Evolutionary conservation across 208 protist species (phyloP).

Genomic region (Crithidia fasciculata): DNA sequence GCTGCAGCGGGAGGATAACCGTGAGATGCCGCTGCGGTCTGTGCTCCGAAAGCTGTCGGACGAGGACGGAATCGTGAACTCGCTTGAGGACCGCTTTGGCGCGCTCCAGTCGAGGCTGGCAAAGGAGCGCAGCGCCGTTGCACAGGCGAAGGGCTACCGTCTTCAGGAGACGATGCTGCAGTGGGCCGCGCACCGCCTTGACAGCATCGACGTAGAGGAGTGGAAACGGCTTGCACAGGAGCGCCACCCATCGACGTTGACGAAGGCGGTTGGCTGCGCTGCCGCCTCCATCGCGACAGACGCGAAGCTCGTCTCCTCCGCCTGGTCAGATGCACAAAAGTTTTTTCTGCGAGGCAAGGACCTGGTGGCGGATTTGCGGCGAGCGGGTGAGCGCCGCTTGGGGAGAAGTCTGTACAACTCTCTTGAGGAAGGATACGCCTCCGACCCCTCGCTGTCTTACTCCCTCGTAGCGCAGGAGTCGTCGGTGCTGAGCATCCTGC

Average conservation of each 20-base stretch:
- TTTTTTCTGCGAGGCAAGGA: slow-evolving; percentile 21
- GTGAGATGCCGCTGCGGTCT: slow-evolving; percentile 9
- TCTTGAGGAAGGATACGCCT: slow-evolving; percentile 13
- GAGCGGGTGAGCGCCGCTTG: slow-evolving; percentile 22
- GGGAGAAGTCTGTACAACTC: slow-evolving; percentile 17
- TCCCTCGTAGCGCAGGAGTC: slow-evolving; percentile 25
- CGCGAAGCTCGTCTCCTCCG: slow-evolving; percentile 17
- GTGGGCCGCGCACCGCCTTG: slow-evolving; percentile 22
- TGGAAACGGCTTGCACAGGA: slow-evolving; percentile 22
- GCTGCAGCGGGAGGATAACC: slow-evolving; percentile 21
- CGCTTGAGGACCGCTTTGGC: slow-evolving; percentile 21
- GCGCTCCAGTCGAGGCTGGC: slow-evolving; percentile 8
- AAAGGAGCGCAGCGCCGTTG: slow-evolving; percentile 6
- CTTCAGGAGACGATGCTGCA: slow-evolving; percentile 29
- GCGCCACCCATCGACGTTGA: slow-evolving; percentile 15
- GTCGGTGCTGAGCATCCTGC: slow-evolving; percentile 32
- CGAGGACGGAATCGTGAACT: slow-evolving; percentile 23
- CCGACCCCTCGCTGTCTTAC: slow-evolving; percentile 22
- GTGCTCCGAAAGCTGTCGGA: slow-evolving; percentile 26
- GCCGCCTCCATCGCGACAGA: slow-evolving; percentile 22
- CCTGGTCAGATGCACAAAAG: slow-evolving; percentile 27
- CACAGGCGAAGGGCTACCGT: slow-evolving; percentile 4
- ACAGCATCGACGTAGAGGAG: slow-evolving; percentile 20
- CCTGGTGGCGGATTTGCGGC: slow-evolving; percentile 12
- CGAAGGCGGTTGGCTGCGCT: slow-evolving; percentile 24